Evolutionary conservation across 495 filamentous ascomycete genomes (phyloP).

Genomic region (Astrocystis sublimbata): DNA sequence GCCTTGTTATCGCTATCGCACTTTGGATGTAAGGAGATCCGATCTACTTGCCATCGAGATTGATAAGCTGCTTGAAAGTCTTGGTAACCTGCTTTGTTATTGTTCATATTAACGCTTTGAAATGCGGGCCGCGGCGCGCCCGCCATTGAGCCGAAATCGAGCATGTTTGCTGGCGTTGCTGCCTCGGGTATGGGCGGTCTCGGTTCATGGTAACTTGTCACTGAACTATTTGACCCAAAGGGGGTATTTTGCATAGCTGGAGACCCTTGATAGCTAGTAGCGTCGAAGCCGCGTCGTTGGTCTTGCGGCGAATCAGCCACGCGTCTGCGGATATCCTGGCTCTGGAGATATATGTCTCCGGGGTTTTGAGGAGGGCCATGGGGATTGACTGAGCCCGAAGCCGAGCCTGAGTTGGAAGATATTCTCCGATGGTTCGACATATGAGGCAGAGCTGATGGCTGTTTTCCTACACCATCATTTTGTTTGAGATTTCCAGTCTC

Average conservation of each 20-base stretch:
- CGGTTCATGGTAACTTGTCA: constrained; percentile 17
- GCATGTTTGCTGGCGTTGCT: constrained; percentile 3
- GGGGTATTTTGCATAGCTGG: constrained; percentile 21
- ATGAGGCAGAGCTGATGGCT: background rate
- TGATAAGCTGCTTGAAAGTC: constrained; percentile 27
- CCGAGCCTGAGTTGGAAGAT: constrained; percentile 3
- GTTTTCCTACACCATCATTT: constrained; percentile 8
- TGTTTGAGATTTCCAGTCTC: constrained; percentile 25
- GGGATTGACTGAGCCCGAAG: constrained; percentile 22
- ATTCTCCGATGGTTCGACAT: background rate
- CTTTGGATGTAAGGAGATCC: background rate
- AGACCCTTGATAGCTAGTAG: constrained; percentile 13
- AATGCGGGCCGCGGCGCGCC: constrained; percentile 2
- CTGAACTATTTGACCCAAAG: constrained; percentile 26
- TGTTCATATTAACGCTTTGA: constrained; percentile 1
- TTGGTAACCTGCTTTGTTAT: constrained; percentile 5
- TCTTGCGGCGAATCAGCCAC: constrained; percentile 22
- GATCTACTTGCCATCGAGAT: constrained; percentile 29
- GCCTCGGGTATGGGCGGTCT: background rate
- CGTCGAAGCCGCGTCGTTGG: constrained; percentile 18
- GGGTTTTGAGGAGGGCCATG: constrained; percentile 36
- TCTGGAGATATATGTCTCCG: constrained; percentile 33
- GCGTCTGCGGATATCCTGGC: constrained; percentile 32
- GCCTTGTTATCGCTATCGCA: background rate
- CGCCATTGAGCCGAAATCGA: background rate